These are phyloP conservation scores for Macrophomina phaseolina DNA, from an alignment of 2,329 filamentous ascomycete species.

Conservation along the genomic window DNA sequence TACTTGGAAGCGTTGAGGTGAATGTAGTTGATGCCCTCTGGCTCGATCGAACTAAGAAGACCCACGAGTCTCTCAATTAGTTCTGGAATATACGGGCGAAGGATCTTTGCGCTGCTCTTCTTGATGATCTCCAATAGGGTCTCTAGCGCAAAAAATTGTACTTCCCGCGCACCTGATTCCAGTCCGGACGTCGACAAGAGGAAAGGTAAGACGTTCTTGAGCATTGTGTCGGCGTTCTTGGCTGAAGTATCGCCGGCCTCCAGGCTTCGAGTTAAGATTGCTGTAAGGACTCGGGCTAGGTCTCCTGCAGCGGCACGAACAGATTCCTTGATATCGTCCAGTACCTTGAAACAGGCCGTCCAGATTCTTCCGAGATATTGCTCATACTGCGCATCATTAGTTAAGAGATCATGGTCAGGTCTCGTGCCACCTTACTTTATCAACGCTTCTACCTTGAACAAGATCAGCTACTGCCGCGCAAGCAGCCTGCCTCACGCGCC, in stretches of 20 bases:
- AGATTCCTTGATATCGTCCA: slow-evolving; percentile 94
- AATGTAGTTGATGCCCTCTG: slow-evolving; percentile 87
- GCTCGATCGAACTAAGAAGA: slow-evolving; percentile 85
- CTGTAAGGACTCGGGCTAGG: slow-evolving; percentile 83
- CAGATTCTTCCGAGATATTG: slow-evolving; percentile 85
- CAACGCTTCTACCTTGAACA: slow-evolving; percentile 74
- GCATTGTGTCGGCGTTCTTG: slow-evolving; percentile 76
- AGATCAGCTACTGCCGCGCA: slow-evolving; percentile 89
- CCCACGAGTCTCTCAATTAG: slow-evolving; percentile 82
- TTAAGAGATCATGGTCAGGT: not conserved
- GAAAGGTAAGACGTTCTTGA: slow-evolving; percentile 88
- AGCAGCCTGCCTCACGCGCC: slow-evolving; percentile 90
- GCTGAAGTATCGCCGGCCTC: slow-evolving; percentile 73
- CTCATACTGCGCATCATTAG: slow-evolving; percentile 65
- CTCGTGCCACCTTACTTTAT: slow-evolving; percentile 41
- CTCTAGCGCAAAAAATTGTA: slow-evolving; percentile 77
- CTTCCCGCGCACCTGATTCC: slow-evolving; percentile 86
- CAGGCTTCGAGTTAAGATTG: slow-evolving; percentile 81
- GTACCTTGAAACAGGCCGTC: slow-evolving; percentile 82
- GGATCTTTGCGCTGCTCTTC: slow-evolving; percentile 74
- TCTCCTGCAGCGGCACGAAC: slow-evolving; percentile 81
- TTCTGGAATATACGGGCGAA: slow-evolving; percentile 80
- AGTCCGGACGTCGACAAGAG: slow-evolving; percentile 86
- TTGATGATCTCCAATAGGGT: slow-evolving; percentile 91
- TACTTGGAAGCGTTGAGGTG: slow-evolving; percentile 86